These are phyloP conservation scores for Oldenlandia corymbosa DNA, from an alignment of 257 asterid species.

Conservation along the genomic window DNA sequence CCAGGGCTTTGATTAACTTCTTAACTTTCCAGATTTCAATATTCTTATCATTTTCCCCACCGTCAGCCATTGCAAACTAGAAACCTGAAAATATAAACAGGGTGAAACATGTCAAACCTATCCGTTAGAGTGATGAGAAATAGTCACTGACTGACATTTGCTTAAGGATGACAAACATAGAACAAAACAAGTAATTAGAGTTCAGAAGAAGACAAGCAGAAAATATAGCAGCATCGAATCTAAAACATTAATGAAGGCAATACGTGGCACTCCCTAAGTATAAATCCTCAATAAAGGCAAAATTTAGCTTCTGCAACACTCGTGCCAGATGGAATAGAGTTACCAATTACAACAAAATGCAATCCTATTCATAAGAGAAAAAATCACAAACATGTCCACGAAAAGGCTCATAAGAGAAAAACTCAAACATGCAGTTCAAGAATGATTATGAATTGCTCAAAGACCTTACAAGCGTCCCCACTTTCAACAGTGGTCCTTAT, in stretches of 20 bases:
- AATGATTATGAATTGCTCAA: background rate
- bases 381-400: background rate
- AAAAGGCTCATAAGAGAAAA: background rate
- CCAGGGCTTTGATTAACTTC: conserved; percentile 38
- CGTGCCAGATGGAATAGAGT: background rate
- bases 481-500: background rate
- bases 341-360: background rate
- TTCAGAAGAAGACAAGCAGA: background rate
- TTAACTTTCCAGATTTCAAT: conserved; percentile 47
- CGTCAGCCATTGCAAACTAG: conserved; percentile 30
- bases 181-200: background rate
- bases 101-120: background rate
- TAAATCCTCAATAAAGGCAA: too few relatives aligned
- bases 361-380: background rate
- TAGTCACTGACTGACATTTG: background rate
- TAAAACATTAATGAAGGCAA: too few relatives aligned
- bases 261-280: too few relatives aligned
- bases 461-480: background rate
- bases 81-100: conserved; percentile 12
- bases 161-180: background rate
- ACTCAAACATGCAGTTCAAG: too few relatives aligned
- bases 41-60: conserved; percentile 38
- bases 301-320: background rate
- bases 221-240: background rate
- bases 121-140: background rate